phyloP scores from a whole-genome alignment of 2,329 filamentous ascomycete genomes.

The Nemania sp. region DNA sequence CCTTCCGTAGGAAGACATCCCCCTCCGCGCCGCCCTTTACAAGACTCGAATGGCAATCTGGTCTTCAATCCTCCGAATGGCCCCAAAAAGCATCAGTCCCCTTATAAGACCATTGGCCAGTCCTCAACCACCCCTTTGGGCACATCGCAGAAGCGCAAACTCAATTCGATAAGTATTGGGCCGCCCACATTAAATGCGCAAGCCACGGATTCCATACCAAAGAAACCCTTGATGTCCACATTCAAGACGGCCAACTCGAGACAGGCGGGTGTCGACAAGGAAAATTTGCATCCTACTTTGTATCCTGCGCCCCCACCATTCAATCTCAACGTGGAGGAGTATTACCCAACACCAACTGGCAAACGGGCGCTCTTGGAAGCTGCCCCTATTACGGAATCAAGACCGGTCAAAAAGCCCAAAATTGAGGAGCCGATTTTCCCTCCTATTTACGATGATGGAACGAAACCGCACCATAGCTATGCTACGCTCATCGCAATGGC shows the following conservation, averaged over 20 bases:
- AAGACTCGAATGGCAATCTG: slow-evolving; percentile 62
- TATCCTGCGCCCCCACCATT: slow-evolving; percentile 54
- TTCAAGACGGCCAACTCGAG: slow-evolving; percentile 59
- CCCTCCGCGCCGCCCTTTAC: slow-evolving; percentile 52
- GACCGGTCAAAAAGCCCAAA: slow-evolving; percentile 71
- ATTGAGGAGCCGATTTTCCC: slow-evolving; percentile 74
- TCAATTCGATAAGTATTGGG: slow-evolving; percentile 70
- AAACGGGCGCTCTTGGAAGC: slow-evolving; percentile 74
- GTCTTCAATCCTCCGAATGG: slow-evolving; percentile 66
- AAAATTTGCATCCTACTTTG: slow-evolving; percentile 58
- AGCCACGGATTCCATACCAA: slow-evolving; percentile 69
- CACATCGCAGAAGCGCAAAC: slow-evolving; percentile 58
- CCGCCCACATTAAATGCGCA: slow-evolving; percentile 61
- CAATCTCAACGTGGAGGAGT: slow-evolving; percentile 56
- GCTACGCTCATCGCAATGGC: slow-evolving; percentile 96
- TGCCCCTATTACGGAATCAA: slow-evolving; percentile 70
- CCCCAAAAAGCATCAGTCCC: slow-evolving; percentile 64
- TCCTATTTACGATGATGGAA: slow-evolving; percentile 78
- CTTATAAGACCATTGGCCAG: slow-evolving; percentile 65
- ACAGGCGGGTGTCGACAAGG: slow-evolving; percentile 53
- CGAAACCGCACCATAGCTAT: slow-evolving; percentile 91
- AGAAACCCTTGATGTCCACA: slow-evolving; percentile 65
- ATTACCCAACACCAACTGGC: slow-evolving; percentile 56
- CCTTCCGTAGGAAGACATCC: slow-evolving; percentile 51
- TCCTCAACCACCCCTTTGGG: slow-evolving; percentile 65